A percentile compares a stretch with the other conserved stretches of the same genome.
These are phyloP conservation scores for Pycnococcus provasolii DNA, from an alignment of 139 green algal genomes.

Conservation along the genomic window DNA sequence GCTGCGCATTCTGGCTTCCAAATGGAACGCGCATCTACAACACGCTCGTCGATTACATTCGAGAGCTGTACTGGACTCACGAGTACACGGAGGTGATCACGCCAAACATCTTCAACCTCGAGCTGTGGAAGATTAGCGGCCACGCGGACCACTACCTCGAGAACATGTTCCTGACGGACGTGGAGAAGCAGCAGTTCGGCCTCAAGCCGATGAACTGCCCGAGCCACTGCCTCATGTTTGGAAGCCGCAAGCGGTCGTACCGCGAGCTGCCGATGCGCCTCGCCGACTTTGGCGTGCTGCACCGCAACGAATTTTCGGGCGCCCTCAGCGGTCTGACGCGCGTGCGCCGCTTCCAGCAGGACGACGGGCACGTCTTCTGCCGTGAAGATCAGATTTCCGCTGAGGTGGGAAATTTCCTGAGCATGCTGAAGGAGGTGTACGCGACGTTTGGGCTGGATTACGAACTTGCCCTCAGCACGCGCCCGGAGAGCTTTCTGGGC, in stretches of 20 bases:
- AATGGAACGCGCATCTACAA: slow-evolving; percentile 89
- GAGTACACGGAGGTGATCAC: slow-evolving; percentile 94
- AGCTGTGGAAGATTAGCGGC: slow-evolving; percentile 86
- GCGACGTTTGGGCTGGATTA: slow-evolving; percentile 84
- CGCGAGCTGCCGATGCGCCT: slow-evolving; percentile 85
- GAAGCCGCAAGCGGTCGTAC: slow-evolving; percentile 70
- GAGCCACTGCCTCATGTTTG: slow-evolving; percentile 96
- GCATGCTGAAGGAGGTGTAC: slow-evolving; percentile 88
- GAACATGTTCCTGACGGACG: slow-evolving; percentile 94
- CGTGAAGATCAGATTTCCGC: slow-evolving; percentile 57
- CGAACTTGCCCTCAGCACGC: slow-evolving; percentile 84
- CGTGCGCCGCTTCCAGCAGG: slow-evolving; percentile 93
- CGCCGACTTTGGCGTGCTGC: slow-evolving; percentile 96
- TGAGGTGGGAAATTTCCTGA: slow-evolving; percentile 71
- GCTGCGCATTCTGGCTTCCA: slow-evolving; percentile 88
- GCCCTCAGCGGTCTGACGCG: slow-evolving; percentile 37
- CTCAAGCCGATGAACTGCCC: slow-evolving; percentile 99
- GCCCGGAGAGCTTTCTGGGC: slow-evolving; percentile 74
- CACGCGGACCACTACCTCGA: slow-evolving; percentile 96
- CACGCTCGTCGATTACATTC: slow-evolving; percentile 62
- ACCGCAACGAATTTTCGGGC: slow-evolving; percentile 49
- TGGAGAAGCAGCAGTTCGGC: slow-evolving; percentile 41
- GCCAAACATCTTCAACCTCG: slow-evolving; percentile 98
- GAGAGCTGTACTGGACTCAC: slow-evolving; percentile 92
- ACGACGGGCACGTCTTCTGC: slow-evolving; percentile 99